These are phyloP conservation scores for Thelonectria discophora DNA, from an alignment of 2,329 filamentous ascomycete genomes.

Conservation along the genomic window DNA sequence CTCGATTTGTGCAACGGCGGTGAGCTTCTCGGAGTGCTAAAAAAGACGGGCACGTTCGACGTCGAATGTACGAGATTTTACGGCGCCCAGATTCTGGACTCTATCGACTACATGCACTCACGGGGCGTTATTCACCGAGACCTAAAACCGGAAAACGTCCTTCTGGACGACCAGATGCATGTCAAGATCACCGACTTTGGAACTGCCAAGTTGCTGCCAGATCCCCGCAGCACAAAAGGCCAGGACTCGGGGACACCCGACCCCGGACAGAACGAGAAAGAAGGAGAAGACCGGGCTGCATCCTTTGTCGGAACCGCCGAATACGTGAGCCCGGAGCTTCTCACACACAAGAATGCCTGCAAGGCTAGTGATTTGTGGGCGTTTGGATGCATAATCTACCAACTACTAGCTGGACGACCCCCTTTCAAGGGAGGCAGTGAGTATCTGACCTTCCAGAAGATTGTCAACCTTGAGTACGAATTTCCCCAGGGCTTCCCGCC, in stretches of 20 bases:
- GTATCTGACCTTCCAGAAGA: conserved; percentile 98
- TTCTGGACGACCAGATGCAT: conserved; percentile 95
- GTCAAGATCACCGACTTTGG: conserved; percentile 99
- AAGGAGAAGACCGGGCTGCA: conserved; percentile 78
- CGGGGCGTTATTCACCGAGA: conserved; percentile 96
- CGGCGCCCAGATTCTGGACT: conserved; percentile 92
- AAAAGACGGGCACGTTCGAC: conserved; percentile 94
- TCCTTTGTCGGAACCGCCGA: conserved; percentile 98
- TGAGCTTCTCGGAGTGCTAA: conserved; percentile 89
- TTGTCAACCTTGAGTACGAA: conserved; percentile 91
- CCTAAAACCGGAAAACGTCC: conserved; percentile 94
- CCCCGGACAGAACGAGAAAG: conserved; percentile 48
- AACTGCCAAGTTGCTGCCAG: conserved; percentile 85
- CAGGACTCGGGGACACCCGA: conserved; percentile 52
- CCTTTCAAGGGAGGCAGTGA: conserved; percentile 97
- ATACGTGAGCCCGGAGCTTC: conserved; percentile 96
- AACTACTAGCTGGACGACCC: conserved; percentile 91
- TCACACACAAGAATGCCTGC: conserved; percentile 96
- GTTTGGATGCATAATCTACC: conserved; percentile 97
- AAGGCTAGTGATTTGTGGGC: conserved; percentile 99
- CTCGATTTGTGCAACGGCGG: conserved; percentile 92
- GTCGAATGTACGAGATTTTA: conserved; percentile 95
- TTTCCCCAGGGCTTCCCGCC: conserved; percentile 90
- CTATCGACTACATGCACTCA: conserved; percentile 98
- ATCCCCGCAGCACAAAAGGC: conserved; percentile 53